A percentile compares a stretch with the other conserved stretches of the same genome.
phyloP scores from a whole-genome alignment of 305 asterid species.

The Striga hermonthica region DNA sequence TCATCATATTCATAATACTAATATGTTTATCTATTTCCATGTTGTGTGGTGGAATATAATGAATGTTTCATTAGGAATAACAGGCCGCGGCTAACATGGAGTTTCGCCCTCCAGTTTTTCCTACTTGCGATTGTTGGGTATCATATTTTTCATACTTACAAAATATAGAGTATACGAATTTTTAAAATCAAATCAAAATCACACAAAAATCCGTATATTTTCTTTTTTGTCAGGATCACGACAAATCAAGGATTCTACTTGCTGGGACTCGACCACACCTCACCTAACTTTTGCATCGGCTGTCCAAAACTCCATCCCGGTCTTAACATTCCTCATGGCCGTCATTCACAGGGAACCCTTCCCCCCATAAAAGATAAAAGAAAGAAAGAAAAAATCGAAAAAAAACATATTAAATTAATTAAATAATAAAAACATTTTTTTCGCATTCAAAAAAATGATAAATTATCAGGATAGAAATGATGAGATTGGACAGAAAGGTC shows the following conservation, averaged over 20 bases:
- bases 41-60: too few relatives aligned
- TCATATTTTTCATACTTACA: background rate
- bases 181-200: background rate
- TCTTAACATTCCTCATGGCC: conserved; percentile 82
- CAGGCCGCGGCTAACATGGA: conserved; percentile 66
- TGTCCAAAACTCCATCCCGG: conserved; percentile 81
- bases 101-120: conserved; percentile 64
- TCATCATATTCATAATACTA: too few relatives aligned
- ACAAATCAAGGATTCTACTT: conserved; percentile 86
- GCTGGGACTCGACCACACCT: conserved; percentile 81
- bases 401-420: too few relatives aligned
- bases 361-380: too few relatives aligned
- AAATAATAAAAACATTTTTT: too few relatives aligned
- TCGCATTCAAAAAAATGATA: too few relatives aligned
- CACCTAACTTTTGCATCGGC: conserved; percentile 93
- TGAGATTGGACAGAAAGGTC: conserved; percentile 62
- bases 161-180: background rate
- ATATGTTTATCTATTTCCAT: background rate
- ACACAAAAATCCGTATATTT: background rate
- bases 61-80: conserved; percentile 57
- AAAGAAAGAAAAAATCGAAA: too few relatives aligned
- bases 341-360: conserved; percentile 53
- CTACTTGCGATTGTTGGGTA: conserved; percentile 86
- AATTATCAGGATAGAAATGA: conserved; percentile 72
- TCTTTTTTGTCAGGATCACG: conserved; percentile 57